Evolutionary conservation across 306 rosid genomes (phyloP).

Genomic region (Ormosia semicastrata): DNA sequence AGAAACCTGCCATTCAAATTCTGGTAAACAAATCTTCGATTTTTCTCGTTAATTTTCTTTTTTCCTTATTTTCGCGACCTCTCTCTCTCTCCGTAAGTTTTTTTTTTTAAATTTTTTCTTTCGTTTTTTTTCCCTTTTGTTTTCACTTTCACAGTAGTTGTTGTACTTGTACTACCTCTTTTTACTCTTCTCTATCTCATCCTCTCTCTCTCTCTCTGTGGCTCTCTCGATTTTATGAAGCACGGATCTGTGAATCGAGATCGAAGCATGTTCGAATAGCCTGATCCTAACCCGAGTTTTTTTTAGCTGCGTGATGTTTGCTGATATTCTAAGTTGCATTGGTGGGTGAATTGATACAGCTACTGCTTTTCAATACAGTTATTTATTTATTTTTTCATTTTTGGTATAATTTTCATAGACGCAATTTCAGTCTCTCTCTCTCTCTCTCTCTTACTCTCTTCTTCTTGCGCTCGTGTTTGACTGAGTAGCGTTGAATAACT

Average conservation of each 20-base stretch:
- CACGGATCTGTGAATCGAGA: constrained; percentile 45
- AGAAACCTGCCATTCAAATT: constrained; percentile 64
- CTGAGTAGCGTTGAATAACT: background rate
- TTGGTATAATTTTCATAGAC: background rate
- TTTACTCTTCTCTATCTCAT: background rate
- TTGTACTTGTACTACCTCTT: background rate
- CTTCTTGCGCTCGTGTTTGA: background rate
- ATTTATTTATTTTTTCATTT: background rate
- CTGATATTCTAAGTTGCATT: constrained; percentile 49
- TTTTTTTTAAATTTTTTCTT: background rate
- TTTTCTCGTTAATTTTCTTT: background rate
- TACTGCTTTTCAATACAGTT: background rate
- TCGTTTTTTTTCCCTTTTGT: background rate
- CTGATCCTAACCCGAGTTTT: constrained; percentile 25
- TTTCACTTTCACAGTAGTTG: background rate
- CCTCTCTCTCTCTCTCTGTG: background rate
- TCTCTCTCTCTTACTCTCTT: background rate
- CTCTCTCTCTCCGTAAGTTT: background rate
- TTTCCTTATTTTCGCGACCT: background rate
- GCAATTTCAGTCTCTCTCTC: too few relatives aligned
- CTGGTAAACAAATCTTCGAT: constrained; percentile 41
- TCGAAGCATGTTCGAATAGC: constrained; percentile 26
- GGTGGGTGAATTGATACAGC: constrained; percentile 40
- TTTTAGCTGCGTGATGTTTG: constrained; percentile 33
- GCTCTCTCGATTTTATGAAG: background rate